Percentiles rank a stretch among this genome's conserved stretches.
Conservation (phyloP, 2,329 filamentous ascomycete species). For the Penicillium frequentans region DNA sequence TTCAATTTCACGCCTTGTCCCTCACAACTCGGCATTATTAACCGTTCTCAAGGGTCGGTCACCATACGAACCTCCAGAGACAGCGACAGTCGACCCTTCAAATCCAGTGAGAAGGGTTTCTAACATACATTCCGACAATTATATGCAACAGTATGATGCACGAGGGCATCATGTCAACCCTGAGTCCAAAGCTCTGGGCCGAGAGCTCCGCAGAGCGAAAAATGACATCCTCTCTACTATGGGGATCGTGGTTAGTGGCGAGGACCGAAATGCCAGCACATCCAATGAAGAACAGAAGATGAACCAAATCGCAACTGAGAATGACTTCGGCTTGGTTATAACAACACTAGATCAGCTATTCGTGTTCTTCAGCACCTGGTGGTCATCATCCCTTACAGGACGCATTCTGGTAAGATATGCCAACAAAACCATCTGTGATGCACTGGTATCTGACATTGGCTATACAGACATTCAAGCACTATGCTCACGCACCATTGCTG, state of each 20-base stretch:
- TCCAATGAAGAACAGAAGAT: conserved; percentile 41
- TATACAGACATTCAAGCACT: conserved; percentile 42
- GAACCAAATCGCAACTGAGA: conserved; percentile 40
- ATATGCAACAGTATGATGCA: conserved; percentile 50
- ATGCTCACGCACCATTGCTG: conserved; percentile 37
- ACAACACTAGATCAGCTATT: conserved; percentile 42
- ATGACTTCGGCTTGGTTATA: conserved; percentile 45
- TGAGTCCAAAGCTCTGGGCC: conserved; percentile 39
- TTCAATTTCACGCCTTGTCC: neutral
- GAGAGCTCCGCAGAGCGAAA: conserved; percentile 47
- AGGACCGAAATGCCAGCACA: conserved; percentile 36
- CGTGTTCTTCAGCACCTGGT: conserved; percentile 45
- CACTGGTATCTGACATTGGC: conserved; percentile 2
- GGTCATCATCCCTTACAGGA: conserved; percentile 38
- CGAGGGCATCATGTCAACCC: conserved; percentile 49
- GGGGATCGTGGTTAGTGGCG: conserved; percentile 48
- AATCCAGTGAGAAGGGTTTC: conserved; percentile 24
- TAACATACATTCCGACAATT: conserved; percentile 38
- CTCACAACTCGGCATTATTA: conserved; percentile 12
- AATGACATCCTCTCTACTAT: conserved; percentile 53
- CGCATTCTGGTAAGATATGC: conserved; percentile 38
- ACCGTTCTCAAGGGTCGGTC: conserved; percentile 43
- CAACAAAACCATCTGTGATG: neutral
- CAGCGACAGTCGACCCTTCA: conserved; percentile 19
- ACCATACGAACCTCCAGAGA: conserved; percentile 46